Conservation (phyloP, 2,329 filamentous ascomycete species). For the Tolypocladium amazonense region DNA sequence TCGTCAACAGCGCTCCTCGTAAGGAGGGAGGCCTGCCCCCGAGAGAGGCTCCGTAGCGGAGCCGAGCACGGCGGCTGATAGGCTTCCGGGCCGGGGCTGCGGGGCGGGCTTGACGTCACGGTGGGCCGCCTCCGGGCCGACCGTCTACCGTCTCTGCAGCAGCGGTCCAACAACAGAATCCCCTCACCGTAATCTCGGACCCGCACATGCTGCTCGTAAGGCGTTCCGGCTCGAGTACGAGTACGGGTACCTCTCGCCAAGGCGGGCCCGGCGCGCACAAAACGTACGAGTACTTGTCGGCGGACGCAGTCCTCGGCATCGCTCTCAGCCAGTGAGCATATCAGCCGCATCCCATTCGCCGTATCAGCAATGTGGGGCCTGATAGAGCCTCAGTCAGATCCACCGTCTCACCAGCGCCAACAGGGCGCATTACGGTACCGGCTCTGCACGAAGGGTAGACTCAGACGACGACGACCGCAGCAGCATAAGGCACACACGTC, state of each 20-base stretch:
- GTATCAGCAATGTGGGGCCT: neutral
- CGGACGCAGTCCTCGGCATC: too few relatives aligned
- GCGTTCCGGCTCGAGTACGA: too few relatives aligned
- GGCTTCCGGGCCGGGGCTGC: constrained; percentile 11
- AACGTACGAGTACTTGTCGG: neutral
- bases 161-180: too few relatives aligned
- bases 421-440: neutral
- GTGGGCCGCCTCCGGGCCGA: constrained; percentile 5
- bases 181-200: neutral
- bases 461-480: neutral
- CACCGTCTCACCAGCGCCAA: neutral
- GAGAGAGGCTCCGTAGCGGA: constrained; percentile 9
- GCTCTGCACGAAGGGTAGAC: neutral
- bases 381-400: neutral
- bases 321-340: neutral
- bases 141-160: neutral
- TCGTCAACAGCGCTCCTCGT: neutral
- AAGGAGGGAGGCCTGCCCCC: neutral
- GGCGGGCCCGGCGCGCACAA: neutral
- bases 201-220: neutral
- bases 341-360: neutral
- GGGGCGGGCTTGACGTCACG: constrained; percentile 18
- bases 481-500: neutral
- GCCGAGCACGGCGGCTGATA: constrained; percentile 17
- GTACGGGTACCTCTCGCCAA: neutral